Conservation (phyloP, 768 basidiomycete genomes). For the Solioccasus polychromus region DNA sequence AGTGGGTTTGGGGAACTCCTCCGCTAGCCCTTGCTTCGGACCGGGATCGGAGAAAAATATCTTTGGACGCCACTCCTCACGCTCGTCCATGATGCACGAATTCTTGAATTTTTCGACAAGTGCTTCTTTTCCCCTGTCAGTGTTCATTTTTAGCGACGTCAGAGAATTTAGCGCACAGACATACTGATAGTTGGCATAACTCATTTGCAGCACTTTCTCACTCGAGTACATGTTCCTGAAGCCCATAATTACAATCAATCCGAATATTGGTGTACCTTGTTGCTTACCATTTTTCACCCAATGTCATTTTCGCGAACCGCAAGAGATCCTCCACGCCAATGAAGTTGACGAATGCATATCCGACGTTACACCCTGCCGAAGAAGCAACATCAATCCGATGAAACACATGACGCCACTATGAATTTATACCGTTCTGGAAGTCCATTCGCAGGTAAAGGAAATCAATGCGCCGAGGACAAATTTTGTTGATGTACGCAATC, state of each 20-base stretch:
- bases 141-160: slow-evolving; percentile 6
- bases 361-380: slow-evolving; percentile 65
- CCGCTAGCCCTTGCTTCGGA: slow-evolving; percentile 65
- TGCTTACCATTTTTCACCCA: slow-evolving; percentile 79
- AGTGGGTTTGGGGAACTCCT: slow-evolving; percentile 81
- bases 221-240: slow-evolving; percentile 88
- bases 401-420: background rate
- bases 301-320: slow-evolving; percentile 64
- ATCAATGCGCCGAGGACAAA: slow-evolving; percentile 76
- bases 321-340: slow-evolving; percentile 75
- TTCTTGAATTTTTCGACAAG: slow-evolving; percentile 92
- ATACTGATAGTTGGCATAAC: slow-evolving; percentile 89
- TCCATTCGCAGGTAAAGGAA: slow-evolving; percentile 89
- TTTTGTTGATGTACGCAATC: slow-evolving; percentile 62
- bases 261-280: background rate
- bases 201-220: slow-evolving; percentile 88
- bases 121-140: slow-evolving; percentile 77
- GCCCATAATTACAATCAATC: slow-evolving; percentile 3
- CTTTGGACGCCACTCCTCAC: slow-evolving; percentile 78
- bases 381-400: slow-evolving; percentile 2
- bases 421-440: slow-evolving; percentile 63
- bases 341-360: slow-evolving; percentile 90
- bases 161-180: slow-evolving; percentile 28
- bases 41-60: slow-evolving; percentile 78
- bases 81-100: slow-evolving; percentile 86